Percentiles rank a stretch among this genome's conserved stretches.
phyloP scores from a whole-genome alignment of 495 filamentous ascomycete species.

The Aspergillus hancockii region DNA sequence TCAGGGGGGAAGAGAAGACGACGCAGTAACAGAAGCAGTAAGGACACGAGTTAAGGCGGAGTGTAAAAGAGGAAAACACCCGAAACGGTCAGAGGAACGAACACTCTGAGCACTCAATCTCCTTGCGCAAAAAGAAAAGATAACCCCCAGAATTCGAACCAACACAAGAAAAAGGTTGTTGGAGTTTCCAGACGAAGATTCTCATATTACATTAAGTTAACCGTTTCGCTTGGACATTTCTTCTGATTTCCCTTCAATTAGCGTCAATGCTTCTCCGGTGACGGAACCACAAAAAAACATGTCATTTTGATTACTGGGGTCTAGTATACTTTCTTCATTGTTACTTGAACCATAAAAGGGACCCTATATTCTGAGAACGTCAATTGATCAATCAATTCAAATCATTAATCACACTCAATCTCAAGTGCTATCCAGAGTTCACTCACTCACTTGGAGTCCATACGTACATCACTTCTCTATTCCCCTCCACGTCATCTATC shows the following conservation, averaged over 20 bases:
- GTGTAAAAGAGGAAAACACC: constrained; percentile 10
- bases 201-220: no score
- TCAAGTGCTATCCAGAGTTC: neutral
- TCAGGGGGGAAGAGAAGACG: constrained; percentile 21
- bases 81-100: neutral
- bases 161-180: no score
- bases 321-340: no score
- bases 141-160: no score
- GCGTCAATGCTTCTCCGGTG: constrained; percentile 9
- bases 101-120: neutral
- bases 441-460: no score
- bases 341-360: no score
- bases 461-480: no score
- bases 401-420: neutral
- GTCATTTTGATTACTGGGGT: no score
- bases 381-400: neutral
- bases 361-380: neutral
- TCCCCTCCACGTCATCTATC: constrained; percentile 8
- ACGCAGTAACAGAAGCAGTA: constrained; percentile 1
- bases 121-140: no score
- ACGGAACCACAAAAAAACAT: neutral
- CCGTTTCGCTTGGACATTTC: constrained; percentile 16
- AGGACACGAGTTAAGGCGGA: constrained; percentile 9
- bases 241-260: constrained; percentile 8
- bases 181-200: neutral